Evolutionary conservation across 2,329 filamentous ascomycete genomes (phyloP).

Genomic region (Diaporthe destruens): DNA sequence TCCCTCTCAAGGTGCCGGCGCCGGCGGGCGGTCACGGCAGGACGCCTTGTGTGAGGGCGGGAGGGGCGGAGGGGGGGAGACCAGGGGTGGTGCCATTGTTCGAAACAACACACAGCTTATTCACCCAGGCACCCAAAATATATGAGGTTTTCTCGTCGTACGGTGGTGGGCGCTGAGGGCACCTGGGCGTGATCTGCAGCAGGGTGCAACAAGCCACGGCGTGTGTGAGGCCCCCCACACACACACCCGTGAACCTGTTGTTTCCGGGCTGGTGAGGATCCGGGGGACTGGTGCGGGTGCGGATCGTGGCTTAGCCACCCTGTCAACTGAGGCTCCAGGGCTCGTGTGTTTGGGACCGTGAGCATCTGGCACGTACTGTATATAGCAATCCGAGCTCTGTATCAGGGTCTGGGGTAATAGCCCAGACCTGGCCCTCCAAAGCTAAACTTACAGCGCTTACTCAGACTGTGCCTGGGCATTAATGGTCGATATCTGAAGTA

Average conservation of each 20-base stretch:
- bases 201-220: slow-evolving; percentile 13
- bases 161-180: slow-evolving; percentile 1
- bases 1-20: neutral
- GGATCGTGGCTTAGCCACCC: slow-evolving; percentile 20
- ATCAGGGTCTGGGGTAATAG: neutral
- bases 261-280: slow-evolving; percentile 20
- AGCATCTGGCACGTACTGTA: slow-evolving; percentile 19
- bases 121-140: neutral
- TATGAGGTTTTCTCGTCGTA: neutral
- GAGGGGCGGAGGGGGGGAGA: too few species aligned
- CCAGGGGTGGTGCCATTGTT: neutral
- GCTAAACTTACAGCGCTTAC: slow-evolving; percentile 11
- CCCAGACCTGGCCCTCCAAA: neutral
- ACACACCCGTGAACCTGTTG: neutral
- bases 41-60: neutral
- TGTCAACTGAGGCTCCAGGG: neutral
- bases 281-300: slow-evolving; percentile 28
- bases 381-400: slow-evolving; percentile 10
- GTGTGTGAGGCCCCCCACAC: neutral
- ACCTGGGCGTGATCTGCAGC: slow-evolving; percentile 4
- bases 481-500: neutral
- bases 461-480: slow-evolving; percentile 27
- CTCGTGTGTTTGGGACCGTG: slow-evolving; percentile 27
- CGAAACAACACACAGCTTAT: neutral
- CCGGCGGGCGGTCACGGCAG: slow-evolving; percentile 1